These are phyloP conservation scores for Aspergillus unguis DNA, from an alignment of 2,329 filamentous ascomycete genomes.

Conservation along the genomic window DNA sequence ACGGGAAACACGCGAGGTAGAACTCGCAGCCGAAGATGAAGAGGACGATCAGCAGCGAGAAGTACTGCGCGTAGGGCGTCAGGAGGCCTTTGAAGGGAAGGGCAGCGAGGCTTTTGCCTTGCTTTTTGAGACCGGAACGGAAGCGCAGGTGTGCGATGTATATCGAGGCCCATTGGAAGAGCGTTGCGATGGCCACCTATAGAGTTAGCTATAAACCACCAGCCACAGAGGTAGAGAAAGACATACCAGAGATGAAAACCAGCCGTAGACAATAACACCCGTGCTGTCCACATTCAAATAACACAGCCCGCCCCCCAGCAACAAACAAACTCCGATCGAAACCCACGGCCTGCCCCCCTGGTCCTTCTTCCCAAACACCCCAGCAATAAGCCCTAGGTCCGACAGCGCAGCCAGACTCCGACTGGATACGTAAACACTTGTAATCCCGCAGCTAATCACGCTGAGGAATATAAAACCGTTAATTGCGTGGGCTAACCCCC, in stretches of 20 bases:
- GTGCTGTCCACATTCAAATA: slow-evolving; percentile 33
- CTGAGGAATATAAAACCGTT: slow-evolving; percentile 37
- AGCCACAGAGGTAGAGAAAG: no score
- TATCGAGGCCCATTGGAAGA: slow-evolving; percentile 28
- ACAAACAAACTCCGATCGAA: slow-evolving; percentile 25
- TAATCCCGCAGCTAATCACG: slow-evolving; percentile 35
- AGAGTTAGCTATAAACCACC: not conserved
- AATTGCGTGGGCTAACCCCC: slow-evolving; percentile 28
- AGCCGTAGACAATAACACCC: slow-evolving; percentile 28
- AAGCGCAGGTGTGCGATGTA: slow-evolving; percentile 30
- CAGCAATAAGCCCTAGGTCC: slow-evolving; percentile 25
- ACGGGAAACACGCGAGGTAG: slow-evolving; percentile 31
- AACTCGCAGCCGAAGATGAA: slow-evolving; percentile 34
- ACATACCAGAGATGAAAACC: slow-evolving; percentile 31
- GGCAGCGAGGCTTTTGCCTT: slow-evolving; percentile 22
- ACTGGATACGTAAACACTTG: slow-evolving; percentile 34
- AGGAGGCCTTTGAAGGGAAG: slow-evolving; percentile 27
- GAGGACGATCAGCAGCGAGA: slow-evolving; percentile 24
- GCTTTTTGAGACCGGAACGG: slow-evolving; percentile 25
- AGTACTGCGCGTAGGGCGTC: slow-evolving; percentile 26
- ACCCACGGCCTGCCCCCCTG: slow-evolving; percentile 29
- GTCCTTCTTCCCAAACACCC: slow-evolving; percentile 24
- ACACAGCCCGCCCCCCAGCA: slow-evolving; percentile 31
- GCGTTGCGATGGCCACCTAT: slow-evolving; percentile 29
- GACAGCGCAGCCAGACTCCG: slow-evolving; percentile 32